Percentiles rank a stretch among this genome's conserved stretches.
Conservation (phyloP, 768 basidiomycete species). For the Pisolithus albus region DNA sequence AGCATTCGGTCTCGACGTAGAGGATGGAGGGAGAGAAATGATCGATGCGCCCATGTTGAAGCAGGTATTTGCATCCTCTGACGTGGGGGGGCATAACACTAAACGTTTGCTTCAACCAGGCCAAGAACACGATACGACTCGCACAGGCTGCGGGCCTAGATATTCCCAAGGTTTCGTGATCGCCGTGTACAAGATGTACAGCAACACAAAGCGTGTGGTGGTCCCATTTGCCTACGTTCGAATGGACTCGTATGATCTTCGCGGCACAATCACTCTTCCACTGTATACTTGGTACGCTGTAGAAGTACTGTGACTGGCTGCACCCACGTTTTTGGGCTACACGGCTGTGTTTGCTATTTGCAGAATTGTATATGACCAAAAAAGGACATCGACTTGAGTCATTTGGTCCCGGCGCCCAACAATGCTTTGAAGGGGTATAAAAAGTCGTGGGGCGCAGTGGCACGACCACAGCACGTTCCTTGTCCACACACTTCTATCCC, state of each 20-base stretch:
- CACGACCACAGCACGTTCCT: background rate
- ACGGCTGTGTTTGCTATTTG: too few species aligned
- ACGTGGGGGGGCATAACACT: too few species aligned
- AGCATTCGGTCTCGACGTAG: slow-evolving; percentile 65
- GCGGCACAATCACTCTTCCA: too few species aligned
- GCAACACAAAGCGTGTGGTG: background rate
- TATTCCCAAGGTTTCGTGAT: slow-evolving; percentile 38
- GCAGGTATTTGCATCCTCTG: slow-evolving; percentile 41
- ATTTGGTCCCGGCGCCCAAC: background rate
- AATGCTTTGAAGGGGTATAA: too few species aligned
- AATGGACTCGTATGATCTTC: too few species aligned
- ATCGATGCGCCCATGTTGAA: slow-evolving; percentile 90
- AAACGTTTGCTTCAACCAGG: slow-evolving; percentile 24
- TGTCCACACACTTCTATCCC: background rate
- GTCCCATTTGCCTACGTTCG: too few species aligned
- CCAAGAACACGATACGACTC: slow-evolving; percentile 43
- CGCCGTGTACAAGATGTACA: background rate
- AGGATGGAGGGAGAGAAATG: slow-evolving; percentile 62
- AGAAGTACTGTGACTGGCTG: too few species aligned
- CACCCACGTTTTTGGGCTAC: too few species aligned
- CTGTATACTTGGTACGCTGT: too few species aligned
- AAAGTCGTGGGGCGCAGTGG: too few species aligned
- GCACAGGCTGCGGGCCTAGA: slow-evolving; percentile 50
- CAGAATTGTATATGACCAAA: background rate
- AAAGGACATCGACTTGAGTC: background rate